Conservation (phyloP, 768 basidiomycete genomes). For the Rhodotorula babjevae region DNA sequence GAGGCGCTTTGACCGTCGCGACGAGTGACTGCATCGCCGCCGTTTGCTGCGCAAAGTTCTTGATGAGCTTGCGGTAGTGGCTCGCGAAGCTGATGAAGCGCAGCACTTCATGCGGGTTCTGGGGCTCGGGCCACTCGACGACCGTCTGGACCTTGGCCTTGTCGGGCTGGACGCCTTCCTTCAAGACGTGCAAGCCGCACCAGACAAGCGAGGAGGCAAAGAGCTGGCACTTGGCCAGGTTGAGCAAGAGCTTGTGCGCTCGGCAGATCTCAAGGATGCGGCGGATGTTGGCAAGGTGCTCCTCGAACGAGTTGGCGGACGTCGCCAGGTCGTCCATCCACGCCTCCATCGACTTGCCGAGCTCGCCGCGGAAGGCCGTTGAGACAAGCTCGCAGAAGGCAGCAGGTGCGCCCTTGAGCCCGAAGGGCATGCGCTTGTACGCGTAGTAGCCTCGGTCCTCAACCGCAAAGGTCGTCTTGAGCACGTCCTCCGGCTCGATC, state of each 20-base stretch:
- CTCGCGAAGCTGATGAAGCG: neutral
- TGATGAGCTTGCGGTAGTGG: constrained; percentile 1
- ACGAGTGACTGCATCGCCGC: neutral
- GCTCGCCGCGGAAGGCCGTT: neutral
- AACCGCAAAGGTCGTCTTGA: constrained; percentile 1
- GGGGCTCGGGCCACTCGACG: neutral
- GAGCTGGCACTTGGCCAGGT: neutral
- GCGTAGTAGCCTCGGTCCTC: neutral
- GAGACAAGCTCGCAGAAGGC: neutral
- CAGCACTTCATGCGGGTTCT: neutral
- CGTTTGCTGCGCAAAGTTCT: neutral
- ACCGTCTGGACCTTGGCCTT: neutral
- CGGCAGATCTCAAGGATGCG: neutral
- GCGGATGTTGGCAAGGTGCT: neutral
- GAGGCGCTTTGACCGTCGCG: neutral
- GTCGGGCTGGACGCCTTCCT: neutral
- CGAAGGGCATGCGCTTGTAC: constrained; percentile 1
- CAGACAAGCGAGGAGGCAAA: neutral
- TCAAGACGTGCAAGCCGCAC: neutral
- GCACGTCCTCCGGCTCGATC: neutral
- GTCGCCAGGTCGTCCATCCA: neutral
- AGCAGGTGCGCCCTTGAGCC: neutral
- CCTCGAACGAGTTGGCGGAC: neutral
- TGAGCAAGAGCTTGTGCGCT: neutral
- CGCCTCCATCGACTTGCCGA: neutral